phyloP scores from a whole-genome alignment of 441 rosid species.

The Populus hybrid region DNA sequence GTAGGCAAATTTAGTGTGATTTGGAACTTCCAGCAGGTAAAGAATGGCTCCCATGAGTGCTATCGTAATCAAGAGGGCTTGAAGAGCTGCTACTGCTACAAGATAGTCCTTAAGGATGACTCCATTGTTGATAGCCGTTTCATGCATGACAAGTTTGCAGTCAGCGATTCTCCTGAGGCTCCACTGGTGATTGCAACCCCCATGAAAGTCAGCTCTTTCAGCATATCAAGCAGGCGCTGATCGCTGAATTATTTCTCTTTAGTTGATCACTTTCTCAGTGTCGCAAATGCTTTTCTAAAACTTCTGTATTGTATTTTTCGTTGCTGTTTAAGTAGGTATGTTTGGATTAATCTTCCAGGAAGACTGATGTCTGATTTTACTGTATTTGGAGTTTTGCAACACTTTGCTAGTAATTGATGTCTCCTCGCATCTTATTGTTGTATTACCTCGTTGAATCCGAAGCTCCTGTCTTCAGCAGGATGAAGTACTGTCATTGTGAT shows the following conservation, averaged over 20 bases:
- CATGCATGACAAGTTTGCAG: conserved; percentile 97
- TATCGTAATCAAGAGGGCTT: conserved; percentile 84
- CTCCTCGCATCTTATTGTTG: conserved; percentile 3
- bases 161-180: conserved; percentile 89
- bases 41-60: conserved; percentile 88
- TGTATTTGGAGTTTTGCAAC: conserved; percentile 2
- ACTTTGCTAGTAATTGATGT: conserved; percentile 8
- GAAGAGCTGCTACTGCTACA: conserved; percentile 98
- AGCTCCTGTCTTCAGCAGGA: not conserved
- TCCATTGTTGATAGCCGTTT: conserved; percentile 95
- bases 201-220: conserved; percentile 94
- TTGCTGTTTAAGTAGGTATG: conserved; percentile 10
- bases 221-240: conserved; percentile 79
- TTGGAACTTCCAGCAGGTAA: conserved; percentile 96
- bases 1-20: conserved; percentile 95
- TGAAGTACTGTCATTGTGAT: not conserved
- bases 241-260: not conserved
- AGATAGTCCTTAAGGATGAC: conserved; percentile 81
- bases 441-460: conserved; percentile 8
- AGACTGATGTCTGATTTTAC: conserved; percentile 14
- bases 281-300: conserved; percentile 4
- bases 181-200: conserved; percentile 96
- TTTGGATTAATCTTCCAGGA: conserved; percentile 7
- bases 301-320: conserved; percentile 13
- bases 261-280: conserved; percentile 10